Percentiles rank a stretch among this genome's conserved stretches.
Conservation (phyloP, 1,284 basidiomycete species). For the Marasmius sp. region DNA sequence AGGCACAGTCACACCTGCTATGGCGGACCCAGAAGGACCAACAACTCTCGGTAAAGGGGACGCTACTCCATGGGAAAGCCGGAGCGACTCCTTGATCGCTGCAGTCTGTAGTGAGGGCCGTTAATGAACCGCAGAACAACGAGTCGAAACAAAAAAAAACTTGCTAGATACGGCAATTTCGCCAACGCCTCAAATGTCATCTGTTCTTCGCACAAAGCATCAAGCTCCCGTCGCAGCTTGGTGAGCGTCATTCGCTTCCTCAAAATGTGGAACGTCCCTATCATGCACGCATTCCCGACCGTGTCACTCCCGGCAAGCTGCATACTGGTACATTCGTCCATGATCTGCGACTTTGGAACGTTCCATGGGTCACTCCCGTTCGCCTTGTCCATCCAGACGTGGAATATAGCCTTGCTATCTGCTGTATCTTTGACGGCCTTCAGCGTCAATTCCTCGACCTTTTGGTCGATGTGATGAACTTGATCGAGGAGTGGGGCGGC, state of each 20-base stretch:
- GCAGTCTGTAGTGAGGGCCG: constrained; percentile 1
- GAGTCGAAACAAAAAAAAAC: not conserved
- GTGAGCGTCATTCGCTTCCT: not conserved
- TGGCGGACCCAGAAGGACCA: not conserved
- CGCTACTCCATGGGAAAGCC: constrained; percentile 7
- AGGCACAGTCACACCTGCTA: constrained; percentile 6
- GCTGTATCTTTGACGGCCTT: not conserved
- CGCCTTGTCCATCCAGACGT: constrained; percentile 8
- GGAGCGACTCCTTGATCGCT: constrained; percentile 11
- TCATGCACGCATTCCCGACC: constrained; percentile 9
- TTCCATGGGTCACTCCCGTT: not conserved
- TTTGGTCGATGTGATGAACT: not conserved
- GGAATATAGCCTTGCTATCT: constrained; percentile 2
- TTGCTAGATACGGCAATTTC: constrained; percentile 21
- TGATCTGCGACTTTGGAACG: constrained; percentile 1
- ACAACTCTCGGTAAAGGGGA: constrained; percentile 7
- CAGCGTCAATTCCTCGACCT: not conserved
- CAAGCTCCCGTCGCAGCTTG: constrained; percentile 11
- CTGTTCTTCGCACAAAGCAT: constrained; percentile 14
- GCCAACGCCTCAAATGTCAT: constrained; percentile 7
- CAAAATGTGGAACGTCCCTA: constrained; percentile 13
- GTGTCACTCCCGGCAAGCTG: constrained; percentile 11
- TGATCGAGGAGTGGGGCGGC: not conserved
- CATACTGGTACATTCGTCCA: constrained; percentile 15
- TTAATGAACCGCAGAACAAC: not conserved